phyloP scores from a whole-genome alignment of 192 early-diverging fungal genomes.

The Mortierella hygrophila region DNA sequence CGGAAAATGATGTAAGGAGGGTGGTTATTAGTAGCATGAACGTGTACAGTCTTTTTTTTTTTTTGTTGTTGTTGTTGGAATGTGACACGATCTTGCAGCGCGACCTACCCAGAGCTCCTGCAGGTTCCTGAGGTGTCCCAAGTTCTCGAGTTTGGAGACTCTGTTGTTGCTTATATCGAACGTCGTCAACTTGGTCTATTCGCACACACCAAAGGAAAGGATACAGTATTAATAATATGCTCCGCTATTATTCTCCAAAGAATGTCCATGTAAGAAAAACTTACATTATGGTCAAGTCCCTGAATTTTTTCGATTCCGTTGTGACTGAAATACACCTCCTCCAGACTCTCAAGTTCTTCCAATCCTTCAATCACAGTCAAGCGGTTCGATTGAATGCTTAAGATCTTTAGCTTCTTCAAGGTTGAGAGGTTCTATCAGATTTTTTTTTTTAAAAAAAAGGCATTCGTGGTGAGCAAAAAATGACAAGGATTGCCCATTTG shows the following conservation, averaged over 20 bases:
- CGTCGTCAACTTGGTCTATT: conserved; percentile 71
- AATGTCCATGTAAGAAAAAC: background rate
- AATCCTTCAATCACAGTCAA: conserved; percentile 82
- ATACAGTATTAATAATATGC: background rate
- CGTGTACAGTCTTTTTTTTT: too few species aligned
- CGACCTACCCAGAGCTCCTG: conserved; percentile 90
- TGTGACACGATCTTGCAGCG: too few species aligned
- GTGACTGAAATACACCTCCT: conserved; percentile 94
- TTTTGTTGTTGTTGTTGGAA: too few species aligned
- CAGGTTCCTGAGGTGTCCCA: conserved; percentile 75
- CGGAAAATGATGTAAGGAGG: background rate
- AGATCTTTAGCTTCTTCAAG: conserved; percentile 74
- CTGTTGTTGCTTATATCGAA: conserved; percentile 92
- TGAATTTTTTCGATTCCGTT: conserved; percentile 87
- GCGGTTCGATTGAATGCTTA: conserved; percentile 92
- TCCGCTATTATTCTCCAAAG: background rate
- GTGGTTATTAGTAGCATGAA: too few species aligned
- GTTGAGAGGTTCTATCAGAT: conserved; percentile 66
- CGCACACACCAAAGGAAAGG: background rate
- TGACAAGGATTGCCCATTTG: background rate
- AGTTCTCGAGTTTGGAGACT: conserved; percentile 77
- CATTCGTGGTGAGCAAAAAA: background rate
- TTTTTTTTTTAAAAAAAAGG: background rate
- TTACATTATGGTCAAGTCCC: conserved; percentile 83
- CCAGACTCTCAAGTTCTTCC: conserved; percentile 73